These are phyloP conservation scores for Suhomyces sp. DNA, from an alignment of 805 yeast genomes.

Conservation along the genomic window DNA sequence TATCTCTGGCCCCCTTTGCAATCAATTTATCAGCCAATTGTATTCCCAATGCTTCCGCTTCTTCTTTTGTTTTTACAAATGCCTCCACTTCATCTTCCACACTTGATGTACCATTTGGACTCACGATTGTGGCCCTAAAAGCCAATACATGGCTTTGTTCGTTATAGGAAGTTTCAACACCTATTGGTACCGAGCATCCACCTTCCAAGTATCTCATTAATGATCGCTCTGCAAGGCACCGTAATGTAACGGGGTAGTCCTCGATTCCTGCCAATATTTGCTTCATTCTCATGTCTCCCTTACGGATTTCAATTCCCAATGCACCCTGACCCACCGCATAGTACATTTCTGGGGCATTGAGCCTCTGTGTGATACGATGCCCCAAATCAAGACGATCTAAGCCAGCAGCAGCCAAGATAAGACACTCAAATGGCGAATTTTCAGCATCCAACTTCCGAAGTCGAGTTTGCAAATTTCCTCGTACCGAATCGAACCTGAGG, in stretches of 20 bases:
- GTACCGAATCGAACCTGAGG: conserved; percentile 74
- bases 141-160: conserved; percentile 42
- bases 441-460: conserved; percentile 75
- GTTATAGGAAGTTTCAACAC: conserved; percentile 67
- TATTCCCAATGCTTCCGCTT: conserved; percentile 71
- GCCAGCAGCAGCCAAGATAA: conserved; percentile 92
- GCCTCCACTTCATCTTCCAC: conserved; percentile 56
- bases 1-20: conserved; percentile 76
- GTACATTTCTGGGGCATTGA: conserved; percentile 78
- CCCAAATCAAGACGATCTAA: conserved; percentile 69
- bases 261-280: conserved; percentile 63
- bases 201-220: conserved; percentile 89
- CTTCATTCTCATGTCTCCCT: conserved; percentile 58
- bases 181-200: conserved; percentile 97
- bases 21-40: conserved; percentile 66
- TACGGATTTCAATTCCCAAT: conserved; percentile 84
- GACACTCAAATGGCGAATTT: conserved; percentile 62
- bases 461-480: conserved; percentile 82
- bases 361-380: conserved; percentile 69
- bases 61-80: conserved; percentile 46
- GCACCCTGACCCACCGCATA: conserved; percentile 99
- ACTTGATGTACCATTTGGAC: conserved; percentile 73
- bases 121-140: conserved; percentile 73
- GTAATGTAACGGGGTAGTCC: conserved; percentile 61
- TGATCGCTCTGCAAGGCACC: conserved; percentile 87